Evolutionary conservation across 345 rosid species (phyloP), one percentile per base, ranked within the genome.

Genomic region (Salix koriyanagi): DNA sequence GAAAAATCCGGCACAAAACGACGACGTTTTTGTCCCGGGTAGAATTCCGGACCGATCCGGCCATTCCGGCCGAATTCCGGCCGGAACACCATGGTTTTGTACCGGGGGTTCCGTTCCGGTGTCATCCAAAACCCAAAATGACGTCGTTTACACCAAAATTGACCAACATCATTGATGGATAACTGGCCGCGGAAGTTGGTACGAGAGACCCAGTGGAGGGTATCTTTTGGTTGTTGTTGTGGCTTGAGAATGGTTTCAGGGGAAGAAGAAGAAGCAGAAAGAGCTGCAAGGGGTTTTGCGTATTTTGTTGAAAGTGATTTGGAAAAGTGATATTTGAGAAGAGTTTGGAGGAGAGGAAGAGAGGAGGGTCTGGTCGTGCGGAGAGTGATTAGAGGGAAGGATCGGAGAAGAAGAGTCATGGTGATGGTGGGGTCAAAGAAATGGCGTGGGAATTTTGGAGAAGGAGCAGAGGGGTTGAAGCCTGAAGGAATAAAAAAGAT

Each of bases 371-470:
- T 54, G 81, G 30, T n/a, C 76, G 30, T 19, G 77, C 80, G 79
- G 81, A 54, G 79, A 74, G 80, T 36, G n/a, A 84, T 65, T 72
- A 78, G 83, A 46, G 91, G 83, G 19, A 83, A 79, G 26, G 91
- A 79, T 25, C 88, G 23, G 37, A 82, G 81, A 36, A 82, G 73
- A 46, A 82, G 79, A 44, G 77, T 19, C 83, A 76, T 80, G 39
- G 58, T 78, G 65, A 68, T 34, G 11, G 81, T 39, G 71, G 65
- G 30, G 6, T 54, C 60, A 7, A 54, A 7, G 8, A 12, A 54
- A 54, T 54, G 25, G 61, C 61, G 61, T 54, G 25, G 56, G 75
- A 75, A 84, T 78, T 13, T 76, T 73, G 65, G 74, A 36, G 39
- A 42, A 71, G 41, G n/a, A 25, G 34, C 26, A 75, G 64, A 77